Percentiles rank a stretch among this genome's conserved stretches.
phyloP scores from a whole-genome alignment of 106 monocot genomes.

The Dactylorhiza incarnata region DNA sequence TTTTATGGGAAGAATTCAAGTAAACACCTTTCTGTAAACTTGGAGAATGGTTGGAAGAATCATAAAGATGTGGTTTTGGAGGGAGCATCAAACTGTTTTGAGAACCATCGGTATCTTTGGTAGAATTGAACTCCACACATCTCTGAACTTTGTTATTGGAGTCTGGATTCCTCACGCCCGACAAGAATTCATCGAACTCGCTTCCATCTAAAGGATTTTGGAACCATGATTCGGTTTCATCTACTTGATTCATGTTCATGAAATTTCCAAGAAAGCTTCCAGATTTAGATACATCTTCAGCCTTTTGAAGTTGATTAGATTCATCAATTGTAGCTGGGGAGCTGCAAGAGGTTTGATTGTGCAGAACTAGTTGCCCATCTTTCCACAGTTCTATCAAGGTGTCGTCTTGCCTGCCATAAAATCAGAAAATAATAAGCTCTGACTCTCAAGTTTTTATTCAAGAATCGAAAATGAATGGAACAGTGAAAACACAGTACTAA shows the following conservation, averaged over 20 bases:
- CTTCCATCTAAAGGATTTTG: constrained; percentile 46
- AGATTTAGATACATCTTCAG: constrained; percentile 2
- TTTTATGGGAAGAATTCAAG: constrained; percentile 31
- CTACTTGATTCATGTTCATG: constrained; percentile 21
- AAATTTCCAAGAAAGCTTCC: constrained; percentile 1
- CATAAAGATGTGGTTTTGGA: constrained; percentile 17
- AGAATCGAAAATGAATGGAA: not conserved
- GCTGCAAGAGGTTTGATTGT: constrained; percentile 46
- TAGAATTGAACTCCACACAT: not conserved
- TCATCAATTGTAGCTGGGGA: not conserved
- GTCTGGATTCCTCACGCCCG: constrained; percentile 29
- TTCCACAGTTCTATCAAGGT: constrained; percentile 62
- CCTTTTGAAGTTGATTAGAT: constrained; percentile 15
- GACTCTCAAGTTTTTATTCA: not conserved
- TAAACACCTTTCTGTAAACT: not conserved
- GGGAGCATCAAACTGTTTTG: constrained; percentile 15
- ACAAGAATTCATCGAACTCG: constrained; percentile 63
- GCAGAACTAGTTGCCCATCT: constrained; percentile 64
- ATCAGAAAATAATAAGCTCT: not conserved
- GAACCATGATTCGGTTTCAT: constrained; percentile 52
- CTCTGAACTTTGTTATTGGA: not conserved
- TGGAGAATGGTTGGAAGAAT: not conserved
- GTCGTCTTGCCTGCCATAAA: constrained; percentile 16
- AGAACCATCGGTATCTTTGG: not conserved
- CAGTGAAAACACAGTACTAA: no score